Base-by-base conservation (phyloP, 2,329 filamentous ascomycete species). In the Cyanodermella asteris region DNA sequence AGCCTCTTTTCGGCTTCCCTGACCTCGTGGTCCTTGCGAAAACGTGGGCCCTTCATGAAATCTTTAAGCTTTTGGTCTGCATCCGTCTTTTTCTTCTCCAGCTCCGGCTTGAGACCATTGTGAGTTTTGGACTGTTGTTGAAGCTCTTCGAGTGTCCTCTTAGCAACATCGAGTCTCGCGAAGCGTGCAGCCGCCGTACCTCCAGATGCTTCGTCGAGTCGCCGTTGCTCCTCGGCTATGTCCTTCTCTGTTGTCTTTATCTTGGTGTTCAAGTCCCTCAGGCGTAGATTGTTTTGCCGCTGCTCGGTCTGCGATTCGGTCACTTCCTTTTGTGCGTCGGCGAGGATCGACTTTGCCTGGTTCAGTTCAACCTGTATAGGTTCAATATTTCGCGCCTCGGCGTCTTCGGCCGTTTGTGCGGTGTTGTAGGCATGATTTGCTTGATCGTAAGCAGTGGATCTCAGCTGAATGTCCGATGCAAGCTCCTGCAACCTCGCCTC, bases 171-270 rank as follows among this genome's bases (percentile, higher is more conserved):
- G 4, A 74, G 53, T 37, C 72, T 59, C 11, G 52, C 50, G 18
- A 64, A 47, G 38, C 69, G 77, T 33, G 59, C 53, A 6, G 63
- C 55, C 38, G 75, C 66, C 13, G 64, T 64, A 14, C 73, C 74
- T 18, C 80, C 77, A 36, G 74, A 72, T 3, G 66, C 61, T 22
- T 68, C 61, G 21, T 64, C 59, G 6, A 91, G 56, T 4, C 71
- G 24, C 26, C 43, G 40, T 24, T 47, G 46, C 36, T 61, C 56
- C n/a, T 47, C 38, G 7, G 31, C 32, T 16, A 70, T 61, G 9
- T 61, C 50, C 15, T 41, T 32, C 27, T 56, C 39, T 7, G 49
- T 45, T 3, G 50, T 46, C 12, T 40, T 30, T 13, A 62, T 53
- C 9, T 45, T 41, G 9, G 38, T 36, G 15, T 61, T 51, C 18